Evolutionary conservation across 2,329 filamentous ascomycete species (phyloP).

Genomic region (Leptodontidium sp.): DNA sequence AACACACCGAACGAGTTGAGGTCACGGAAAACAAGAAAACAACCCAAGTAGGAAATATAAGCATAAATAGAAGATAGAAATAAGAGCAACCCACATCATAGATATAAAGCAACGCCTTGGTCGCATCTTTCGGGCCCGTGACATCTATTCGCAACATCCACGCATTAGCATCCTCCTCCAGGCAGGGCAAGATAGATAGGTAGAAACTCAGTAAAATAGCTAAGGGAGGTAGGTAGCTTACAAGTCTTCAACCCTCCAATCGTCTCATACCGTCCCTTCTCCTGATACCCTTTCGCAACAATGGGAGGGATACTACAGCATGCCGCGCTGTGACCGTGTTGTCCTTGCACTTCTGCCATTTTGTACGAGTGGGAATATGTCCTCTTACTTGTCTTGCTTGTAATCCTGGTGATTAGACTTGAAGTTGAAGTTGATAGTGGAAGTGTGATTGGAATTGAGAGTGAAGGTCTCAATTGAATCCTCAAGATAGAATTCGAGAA

Average conservation of each 20-base stretch:
- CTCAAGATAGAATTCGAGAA: too few relatives aligned
- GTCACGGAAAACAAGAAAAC: too few relatives aligned
- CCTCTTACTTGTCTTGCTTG: too few relatives aligned
- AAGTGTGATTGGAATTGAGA: too few relatives aligned
- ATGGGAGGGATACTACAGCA: conserved; percentile 68
- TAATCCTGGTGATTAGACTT: too few relatives aligned
- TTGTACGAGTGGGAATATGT: too few relatives aligned
- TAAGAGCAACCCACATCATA: conserved; percentile 51
- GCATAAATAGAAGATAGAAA: not conserved
- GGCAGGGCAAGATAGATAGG: not conserved
- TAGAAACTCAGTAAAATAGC: too few relatives aligned
- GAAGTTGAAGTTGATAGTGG: too few relatives aligned
- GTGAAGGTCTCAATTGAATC: too few relatives aligned
- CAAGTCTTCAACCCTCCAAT: conserved; percentile 64
- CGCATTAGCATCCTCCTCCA: not conserved
- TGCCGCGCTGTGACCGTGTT: conserved; percentile 59
- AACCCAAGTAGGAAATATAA: too few relatives aligned
- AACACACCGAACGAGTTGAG: not conserved
- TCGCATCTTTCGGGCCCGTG: conserved; percentile 55
- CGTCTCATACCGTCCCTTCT: conserved; percentile 64
- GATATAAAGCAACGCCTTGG: conserved; percentile 68
- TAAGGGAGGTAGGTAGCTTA: conserved; percentile 42
- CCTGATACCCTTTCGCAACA: conserved; percentile 61
- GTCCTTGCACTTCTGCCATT: too few relatives aligned
- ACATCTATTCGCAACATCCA: conserved; percentile 48